These are phyloP conservation scores for Glycine soja DNA, from an alignment of 306 rosid genomes.

Conservation along the genomic window DNA sequence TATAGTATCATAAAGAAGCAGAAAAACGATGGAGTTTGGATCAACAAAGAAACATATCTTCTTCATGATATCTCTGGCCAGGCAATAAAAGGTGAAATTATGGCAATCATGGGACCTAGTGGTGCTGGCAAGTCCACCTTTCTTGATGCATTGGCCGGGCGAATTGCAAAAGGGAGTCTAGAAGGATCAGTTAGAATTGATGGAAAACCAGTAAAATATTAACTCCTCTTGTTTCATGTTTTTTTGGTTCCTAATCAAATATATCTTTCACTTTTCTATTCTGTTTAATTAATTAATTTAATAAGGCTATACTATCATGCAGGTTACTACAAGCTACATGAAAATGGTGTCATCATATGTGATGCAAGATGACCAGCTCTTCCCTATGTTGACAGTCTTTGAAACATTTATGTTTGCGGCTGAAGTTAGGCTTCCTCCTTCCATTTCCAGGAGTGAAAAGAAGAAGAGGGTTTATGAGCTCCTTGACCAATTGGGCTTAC, in stretches of 20 bases:
- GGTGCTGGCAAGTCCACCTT: constrained; percentile 99
- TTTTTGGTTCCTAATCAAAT: too few relatives aligned
- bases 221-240: too few relatives aligned
- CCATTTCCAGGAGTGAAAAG: constrained; percentile 72
- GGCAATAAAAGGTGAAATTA: constrained; percentile 71
- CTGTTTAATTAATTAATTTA: too few relatives aligned
- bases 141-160: constrained; percentile 87
- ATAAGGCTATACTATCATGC: constrained; percentile 39
- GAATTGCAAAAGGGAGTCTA: constrained; percentile 85
- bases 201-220: constrained; percentile 66
- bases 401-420: constrained; percentile 95
- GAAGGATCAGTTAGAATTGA: constrained; percentile 82
- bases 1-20: constrained; percentile 71
- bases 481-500: constrained; percentile 75
- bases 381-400: constrained; percentile 85
- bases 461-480: constrained; percentile 75
- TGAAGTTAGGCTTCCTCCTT: constrained; percentile 88
- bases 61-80: constrained; percentile 88
- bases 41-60: constrained; percentile 73
- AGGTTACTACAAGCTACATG: constrained; percentile 90
- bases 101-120: constrained; percentile 96
- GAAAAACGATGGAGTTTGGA: constrained; percentile 78
- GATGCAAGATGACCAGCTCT: constrained; percentile 94
- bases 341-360: constrained; percentile 93
- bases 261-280: too few relatives aligned